phyloP scores from a whole-genome alignment of 257 asterid genomes.

The Lycium ferocissimum region DNA sequence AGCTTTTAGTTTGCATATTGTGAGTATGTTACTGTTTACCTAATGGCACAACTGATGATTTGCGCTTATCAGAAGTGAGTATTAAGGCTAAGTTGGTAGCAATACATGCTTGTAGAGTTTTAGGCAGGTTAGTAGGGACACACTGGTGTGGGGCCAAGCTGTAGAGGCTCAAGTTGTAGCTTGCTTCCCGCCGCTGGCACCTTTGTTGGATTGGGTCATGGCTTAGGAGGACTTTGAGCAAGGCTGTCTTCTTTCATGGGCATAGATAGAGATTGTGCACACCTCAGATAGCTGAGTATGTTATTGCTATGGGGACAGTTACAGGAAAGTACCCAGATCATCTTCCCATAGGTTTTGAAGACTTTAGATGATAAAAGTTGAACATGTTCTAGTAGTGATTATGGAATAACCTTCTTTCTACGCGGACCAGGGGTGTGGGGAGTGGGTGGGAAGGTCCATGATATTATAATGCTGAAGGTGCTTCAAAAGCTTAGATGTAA shows the following conservation, averaged over 20 bases:
- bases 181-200: neutral
- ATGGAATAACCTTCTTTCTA: neutral
- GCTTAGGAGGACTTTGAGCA: neutral
- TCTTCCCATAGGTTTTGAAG: neutral
- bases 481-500: neutral
- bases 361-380: neutral
- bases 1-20: conserved; percentile 22
- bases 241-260: neutral
- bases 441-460: neutral
- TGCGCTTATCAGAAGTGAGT: neutral
- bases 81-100: neutral
- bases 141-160: neutral
- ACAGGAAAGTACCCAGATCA: neutral
- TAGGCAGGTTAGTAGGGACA: neutral
- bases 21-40: neutral
- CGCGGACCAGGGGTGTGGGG: neutral
- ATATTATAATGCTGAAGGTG: neutral
- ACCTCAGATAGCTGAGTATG: neutral
- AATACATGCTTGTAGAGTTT: neutral
- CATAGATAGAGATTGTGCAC: neutral
- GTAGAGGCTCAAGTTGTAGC: neutral
- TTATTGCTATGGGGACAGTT: neutral
- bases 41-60: neutral
- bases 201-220: neutral
- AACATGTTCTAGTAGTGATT: neutral